Percentiles rank a stretch among this genome's conserved stretches.
Evolutionary conservation across 169 alveolate species (phyloP).

Genomic region (Eimeria sp.): DNA sequence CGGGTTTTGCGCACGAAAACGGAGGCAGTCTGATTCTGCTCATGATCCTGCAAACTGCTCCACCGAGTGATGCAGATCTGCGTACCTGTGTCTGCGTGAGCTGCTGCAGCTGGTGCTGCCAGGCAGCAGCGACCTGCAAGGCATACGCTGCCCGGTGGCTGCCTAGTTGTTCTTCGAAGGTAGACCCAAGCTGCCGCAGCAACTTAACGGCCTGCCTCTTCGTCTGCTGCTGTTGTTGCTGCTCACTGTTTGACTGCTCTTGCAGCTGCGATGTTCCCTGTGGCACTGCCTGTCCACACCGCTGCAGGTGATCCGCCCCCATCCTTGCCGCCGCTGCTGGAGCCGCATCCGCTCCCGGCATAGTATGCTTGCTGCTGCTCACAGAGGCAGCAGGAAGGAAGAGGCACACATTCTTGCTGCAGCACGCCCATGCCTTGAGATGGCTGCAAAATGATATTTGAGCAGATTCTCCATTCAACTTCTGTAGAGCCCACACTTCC

Average conservation of each 20-base stretch:
- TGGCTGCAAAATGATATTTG: slow-evolving; percentile 66
- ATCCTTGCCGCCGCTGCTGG: background rate
- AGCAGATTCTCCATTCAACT: slow-evolving; percentile 78
- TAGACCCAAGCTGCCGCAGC: slow-evolving; percentile 47
- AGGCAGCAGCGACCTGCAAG: slow-evolving; percentile 45
- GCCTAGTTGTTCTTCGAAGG: background rate
- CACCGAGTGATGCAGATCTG: background rate
- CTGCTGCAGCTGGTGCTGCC: slow-evolving; percentile 42
- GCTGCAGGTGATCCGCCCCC: background rate
- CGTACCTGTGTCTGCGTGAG: slow-evolving; percentile 2
- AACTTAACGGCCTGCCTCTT: background rate
- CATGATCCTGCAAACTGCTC: background rate
- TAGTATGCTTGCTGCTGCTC: background rate
- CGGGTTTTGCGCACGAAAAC: background rate
- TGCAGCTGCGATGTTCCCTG: background rate
- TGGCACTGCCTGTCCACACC: background rate
- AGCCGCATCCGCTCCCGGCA: slow-evolving; percentile 5
- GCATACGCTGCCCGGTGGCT: slow-evolving; percentile 21
- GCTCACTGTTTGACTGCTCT: background rate
- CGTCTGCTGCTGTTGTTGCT: slow-evolving; percentile 18
- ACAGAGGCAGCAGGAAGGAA: slow-evolving; percentile 34
- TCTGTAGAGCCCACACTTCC: slow-evolving; percentile 74
- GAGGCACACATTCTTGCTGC: slow-evolving; percentile 79
- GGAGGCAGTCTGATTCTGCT: background rate
- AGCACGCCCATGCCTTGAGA: slow-evolving; percentile 70